phyloP scores from a whole-genome alignment of 768 basidiomycete species.

The Amanita polypyramis region DNA sequence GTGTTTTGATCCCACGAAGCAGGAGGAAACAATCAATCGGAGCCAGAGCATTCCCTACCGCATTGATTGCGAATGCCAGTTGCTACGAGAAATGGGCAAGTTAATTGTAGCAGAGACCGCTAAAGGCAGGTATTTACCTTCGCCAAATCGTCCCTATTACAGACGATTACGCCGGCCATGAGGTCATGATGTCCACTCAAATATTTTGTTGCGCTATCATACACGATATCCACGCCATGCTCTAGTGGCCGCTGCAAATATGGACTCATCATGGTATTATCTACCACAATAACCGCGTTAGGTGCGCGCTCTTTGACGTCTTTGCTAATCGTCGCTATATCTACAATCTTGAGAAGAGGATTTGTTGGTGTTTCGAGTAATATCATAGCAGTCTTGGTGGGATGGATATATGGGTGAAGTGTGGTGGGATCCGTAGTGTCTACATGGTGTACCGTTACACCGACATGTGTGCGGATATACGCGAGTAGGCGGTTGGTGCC shows the following conservation, averaged over 20 bases:
- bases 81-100: slow-evolving; percentile 33
- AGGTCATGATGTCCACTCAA: slow-evolving; percentile 97
- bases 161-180: slow-evolving; percentile 94
- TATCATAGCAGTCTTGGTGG: slow-evolving; percentile 85
- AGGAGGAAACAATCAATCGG: slow-evolving; percentile 97
- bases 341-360: slow-evolving; percentile 90
- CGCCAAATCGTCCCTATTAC: slow-evolving; percentile 84
- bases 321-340: slow-evolving; percentile 73
- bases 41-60: slow-evolving; percentile 87
- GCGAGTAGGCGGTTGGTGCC: slow-evolving; percentile 92
- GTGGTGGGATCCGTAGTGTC: slow-evolving; percentile 74
- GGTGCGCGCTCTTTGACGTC: slow-evolving; percentile 78
- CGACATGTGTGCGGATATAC: slow-evolving; percentile 81
- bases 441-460: slow-evolving; percentile 85
- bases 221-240: slow-evolving; percentile 93
- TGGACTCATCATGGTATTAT: slow-evolving; percentile 99
- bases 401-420: slow-evolving; percentile 52
- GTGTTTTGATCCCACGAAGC: slow-evolving; percentile 90
- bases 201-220: slow-evolving; percentile 97
- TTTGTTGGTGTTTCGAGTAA: slow-evolving; percentile 97
- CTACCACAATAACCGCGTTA: slow-evolving; percentile 78
- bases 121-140: slow-evolving; percentile 40
- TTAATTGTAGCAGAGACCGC: slow-evolving; percentile 1
- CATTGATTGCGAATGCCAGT: slow-evolving; percentile 86
- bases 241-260: slow-evolving; percentile 93